phyloP scores from a whole-genome alignment of 768 basidiomycete species.

The Austroboletus eburneus region DNA sequence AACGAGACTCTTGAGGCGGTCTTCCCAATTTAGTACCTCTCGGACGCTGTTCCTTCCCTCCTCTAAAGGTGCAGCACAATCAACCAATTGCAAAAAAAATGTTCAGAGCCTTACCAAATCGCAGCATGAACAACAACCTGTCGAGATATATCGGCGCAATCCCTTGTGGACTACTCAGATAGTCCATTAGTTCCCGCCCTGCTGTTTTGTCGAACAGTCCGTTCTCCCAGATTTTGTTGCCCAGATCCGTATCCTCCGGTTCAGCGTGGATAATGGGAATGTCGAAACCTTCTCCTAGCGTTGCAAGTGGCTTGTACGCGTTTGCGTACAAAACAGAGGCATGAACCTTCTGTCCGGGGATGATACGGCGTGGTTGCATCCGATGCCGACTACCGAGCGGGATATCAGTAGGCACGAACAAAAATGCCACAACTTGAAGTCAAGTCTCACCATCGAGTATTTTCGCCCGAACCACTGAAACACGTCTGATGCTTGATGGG shows the following conservation, averaged over 20 bases:
- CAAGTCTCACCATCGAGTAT: slow-evolving; percentile 14
- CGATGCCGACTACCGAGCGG: slow-evolving; percentile 10
- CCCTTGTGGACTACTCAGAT: slow-evolving; percentile 11
- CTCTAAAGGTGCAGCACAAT: slow-evolving; percentile 2
- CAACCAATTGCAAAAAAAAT: neutral
- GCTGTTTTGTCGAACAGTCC: slow-evolving; percentile 19
- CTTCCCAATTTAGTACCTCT: slow-evolving; percentile 11
- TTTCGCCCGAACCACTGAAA: slow-evolving; percentile 15
- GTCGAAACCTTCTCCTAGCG: slow-evolving; percentile 22
- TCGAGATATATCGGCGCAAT: slow-evolving; percentile 18
- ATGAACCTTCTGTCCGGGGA: slow-evolving; percentile 26
- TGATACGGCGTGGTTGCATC: slow-evolving; percentile 22
- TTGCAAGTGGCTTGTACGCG: slow-evolving; percentile 16
- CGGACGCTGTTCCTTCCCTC: slow-evolving; percentile 21
- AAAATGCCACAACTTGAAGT: neutral
- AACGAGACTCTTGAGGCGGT: slow-evolving; percentile 10
- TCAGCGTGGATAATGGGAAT: slow-evolving; percentile 8
- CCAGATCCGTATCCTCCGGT: slow-evolving; percentile 5
- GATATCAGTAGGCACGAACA: neutral
- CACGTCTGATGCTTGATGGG: slow-evolving; percentile 24
- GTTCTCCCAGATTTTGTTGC: slow-evolving; percentile 16
- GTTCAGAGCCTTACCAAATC: slow-evolving; percentile 12
- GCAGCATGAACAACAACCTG: slow-evolving; percentile 18
- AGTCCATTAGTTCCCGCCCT: slow-evolving; percentile 8
- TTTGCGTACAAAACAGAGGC: slow-evolving; percentile 22